Evolutionary conservation across 2,329 filamentous ascomycete genomes (phyloP).

Genomic region (Aspergillus flavus): DNA sequence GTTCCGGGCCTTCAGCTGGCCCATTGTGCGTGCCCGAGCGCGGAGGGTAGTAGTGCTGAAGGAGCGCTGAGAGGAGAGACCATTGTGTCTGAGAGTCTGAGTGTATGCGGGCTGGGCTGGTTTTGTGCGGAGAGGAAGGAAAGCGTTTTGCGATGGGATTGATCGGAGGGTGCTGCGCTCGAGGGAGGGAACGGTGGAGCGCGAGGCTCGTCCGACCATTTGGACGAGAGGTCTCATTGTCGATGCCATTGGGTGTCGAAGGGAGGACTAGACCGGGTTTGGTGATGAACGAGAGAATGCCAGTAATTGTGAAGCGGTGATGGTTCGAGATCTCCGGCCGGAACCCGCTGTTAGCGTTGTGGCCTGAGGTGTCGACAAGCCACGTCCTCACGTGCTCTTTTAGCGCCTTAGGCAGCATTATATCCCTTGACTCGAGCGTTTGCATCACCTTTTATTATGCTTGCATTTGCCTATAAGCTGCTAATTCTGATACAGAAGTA

Average conservation of each 20-base stretch:
- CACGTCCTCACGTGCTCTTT: constrained; percentile 10
- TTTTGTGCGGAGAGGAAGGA: constrained; percentile 1
- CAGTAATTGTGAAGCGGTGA: constrained; percentile 3
- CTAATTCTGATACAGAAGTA: neutral
- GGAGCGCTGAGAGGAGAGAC: constrained; percentile 7
- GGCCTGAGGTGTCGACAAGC: constrained; percentile 10
- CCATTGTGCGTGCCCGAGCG: constrained; percentile 39
- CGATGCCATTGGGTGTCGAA: constrained; percentile 28
- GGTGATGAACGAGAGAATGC: neutral
- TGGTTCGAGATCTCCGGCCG: constrained; percentile 18
- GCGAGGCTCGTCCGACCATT: constrained; percentile 17
- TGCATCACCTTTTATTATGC: neutral
- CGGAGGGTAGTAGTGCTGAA: constrained; percentile 35
- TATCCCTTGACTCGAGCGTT: neutral
- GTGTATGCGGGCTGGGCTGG: neutral
- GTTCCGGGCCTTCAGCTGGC: constrained; percentile 42
- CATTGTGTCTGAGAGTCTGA: constrained; percentile 6
- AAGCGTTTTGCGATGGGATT: constrained; percentile 8
- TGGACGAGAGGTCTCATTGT: constrained; percentile 26
- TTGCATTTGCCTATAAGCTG: neutral
- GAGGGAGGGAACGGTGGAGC: constrained; percentile 12
- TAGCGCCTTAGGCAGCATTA: neutral
- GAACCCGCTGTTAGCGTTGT: constrained; percentile 17
- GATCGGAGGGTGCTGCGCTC: constrained; percentile 11
- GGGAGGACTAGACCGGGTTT: neutral